These are phyloP conservation scores for Alternaria novae-zelandiae DNA, from an alignment of 2,329 filamentous ascomycete genomes.

Conservation along the genomic window DNA sequence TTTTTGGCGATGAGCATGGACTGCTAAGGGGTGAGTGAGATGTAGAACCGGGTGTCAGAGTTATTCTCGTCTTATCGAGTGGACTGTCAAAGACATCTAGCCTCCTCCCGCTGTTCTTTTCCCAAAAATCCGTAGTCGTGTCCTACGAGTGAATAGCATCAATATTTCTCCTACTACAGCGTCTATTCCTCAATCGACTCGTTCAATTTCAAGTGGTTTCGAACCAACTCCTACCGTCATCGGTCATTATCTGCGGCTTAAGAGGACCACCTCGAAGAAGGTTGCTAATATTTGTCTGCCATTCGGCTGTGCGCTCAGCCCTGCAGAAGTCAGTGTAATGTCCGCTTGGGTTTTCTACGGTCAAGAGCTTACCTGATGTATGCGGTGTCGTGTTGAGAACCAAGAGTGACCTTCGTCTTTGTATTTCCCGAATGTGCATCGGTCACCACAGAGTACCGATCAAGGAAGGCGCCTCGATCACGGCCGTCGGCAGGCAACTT, in stretches of 20 bases:
- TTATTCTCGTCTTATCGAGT: not conserved
- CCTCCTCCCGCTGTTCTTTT: not conserved
- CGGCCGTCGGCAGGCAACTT: not conserved
- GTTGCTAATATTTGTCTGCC: not conserved
- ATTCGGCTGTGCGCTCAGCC: not conserved
- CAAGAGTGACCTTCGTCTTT: not conserved
- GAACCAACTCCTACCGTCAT: not conserved
- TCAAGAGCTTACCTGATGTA: not conserved
- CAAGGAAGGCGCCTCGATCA: not conserved
- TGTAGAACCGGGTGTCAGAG: not conserved
- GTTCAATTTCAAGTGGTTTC: not conserved
- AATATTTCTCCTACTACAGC: not conserved
- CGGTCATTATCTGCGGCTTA: not conserved
- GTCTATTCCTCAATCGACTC: not conserved
- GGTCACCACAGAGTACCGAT: not conserved
- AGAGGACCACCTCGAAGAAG: not conserved
- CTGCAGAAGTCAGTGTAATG: not conserved
- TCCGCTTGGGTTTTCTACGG: not conserved
- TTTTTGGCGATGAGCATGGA: not conserved
- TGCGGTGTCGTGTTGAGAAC: not conserved
- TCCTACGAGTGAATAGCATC: not conserved
- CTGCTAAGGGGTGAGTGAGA: not conserved
- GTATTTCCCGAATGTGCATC: not conserved
- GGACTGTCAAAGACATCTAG: not conserved
- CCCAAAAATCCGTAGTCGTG: not conserved